phyloP scores from a whole-genome alignment of 495 filamentous ascomycete genomes.

The Thermochaetoides thermophila region DNA sequence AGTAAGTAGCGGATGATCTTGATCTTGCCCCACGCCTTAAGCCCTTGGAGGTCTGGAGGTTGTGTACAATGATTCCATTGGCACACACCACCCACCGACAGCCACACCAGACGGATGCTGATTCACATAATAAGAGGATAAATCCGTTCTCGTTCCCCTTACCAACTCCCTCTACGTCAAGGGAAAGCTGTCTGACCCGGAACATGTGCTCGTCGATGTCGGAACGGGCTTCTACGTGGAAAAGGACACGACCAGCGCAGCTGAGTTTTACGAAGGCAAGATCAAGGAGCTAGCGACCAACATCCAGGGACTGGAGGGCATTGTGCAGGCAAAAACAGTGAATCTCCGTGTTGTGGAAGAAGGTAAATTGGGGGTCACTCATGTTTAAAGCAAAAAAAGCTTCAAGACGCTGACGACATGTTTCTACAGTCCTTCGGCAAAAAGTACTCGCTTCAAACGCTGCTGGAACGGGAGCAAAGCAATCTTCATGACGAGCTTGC shows the following conservation, averaged over 20 bases:
- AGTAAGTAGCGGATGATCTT: too few relatives aligned
- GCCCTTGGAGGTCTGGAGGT: too few relatives aligned
- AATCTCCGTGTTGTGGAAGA: constrained; percentile 83
- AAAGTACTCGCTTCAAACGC: too few relatives aligned
- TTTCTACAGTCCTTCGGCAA: too few relatives aligned
- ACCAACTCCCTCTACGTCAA: constrained; percentile 91
- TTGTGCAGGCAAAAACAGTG: constrained; percentile 69
- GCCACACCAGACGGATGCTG: background rate
- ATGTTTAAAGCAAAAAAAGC: too few relatives aligned
- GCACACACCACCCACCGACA: background rate
- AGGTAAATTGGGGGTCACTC: too few relatives aligned
- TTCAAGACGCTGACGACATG: too few relatives aligned
- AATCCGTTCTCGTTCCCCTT: constrained; percentile 71
- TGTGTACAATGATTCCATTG: background rate
- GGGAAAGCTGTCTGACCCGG: constrained; percentile 58
- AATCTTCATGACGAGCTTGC: too few relatives aligned
- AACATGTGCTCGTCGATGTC: constrained; percentile 83
- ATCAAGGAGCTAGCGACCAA: constrained; percentile 65
- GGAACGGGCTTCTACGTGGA: constrained; percentile 95
- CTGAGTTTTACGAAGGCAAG: constrained; percentile 73
- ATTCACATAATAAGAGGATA: too few relatives aligned
- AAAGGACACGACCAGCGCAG: constrained; percentile 68
- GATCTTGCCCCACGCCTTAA: background rate
- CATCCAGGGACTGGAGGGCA: constrained; percentile 71
- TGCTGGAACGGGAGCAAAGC: too few relatives aligned